Base-by-base conservation (phyloP, 2,329 filamentous ascomycete species). In the Coleophoma crateriformis region DNA sequence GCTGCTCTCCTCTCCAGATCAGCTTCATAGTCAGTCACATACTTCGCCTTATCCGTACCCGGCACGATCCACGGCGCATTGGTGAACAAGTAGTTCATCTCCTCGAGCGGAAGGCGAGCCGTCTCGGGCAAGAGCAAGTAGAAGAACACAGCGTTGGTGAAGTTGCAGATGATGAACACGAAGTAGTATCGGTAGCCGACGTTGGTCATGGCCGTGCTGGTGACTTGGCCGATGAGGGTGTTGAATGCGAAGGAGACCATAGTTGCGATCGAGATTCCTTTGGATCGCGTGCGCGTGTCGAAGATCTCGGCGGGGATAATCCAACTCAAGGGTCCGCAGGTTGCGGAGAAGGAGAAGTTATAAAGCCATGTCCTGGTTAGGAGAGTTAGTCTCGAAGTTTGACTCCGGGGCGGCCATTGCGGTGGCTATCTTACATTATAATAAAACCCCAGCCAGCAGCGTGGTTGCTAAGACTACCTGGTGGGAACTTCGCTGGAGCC, bases 161-260 rank as follows among this genome's bases (percentile, higher is more conserved):
- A 79, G 63, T 88, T 88, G 65, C 84, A 85, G 33, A 87, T 59
- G 52, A 79, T 71, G 62, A 86, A 87, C 13, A 87, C 61, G 48
- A 79, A 69, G 61, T 77, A 78, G 63, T 66, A 78, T 42, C 63
- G 61, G 68, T 71, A 78, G 46, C 70, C 70, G 43, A 75, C 68
- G n/a, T 64, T 67, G 7, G 67, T 64, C 39, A 76, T 69, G 4
- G 73, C 73, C 3, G 81, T 79, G 3, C 78, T 78, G 0, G 84
- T 88, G 10, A 84, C 76, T 63, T 86, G 81, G 1, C 83, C 84
- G 49, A 88, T 88, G 78, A 88, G 81, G 32, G 85, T 88, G 68
- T 88, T 88, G 71, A 87, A 89, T 2, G 85, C 85, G 64, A 87
- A 90, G 11, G 76, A 82, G 1, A 71, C 75, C 85, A 89, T 88